Conservation (phyloP, 225 moss, liverwort and hornwort species). For the Ulota crispa region DNA sequence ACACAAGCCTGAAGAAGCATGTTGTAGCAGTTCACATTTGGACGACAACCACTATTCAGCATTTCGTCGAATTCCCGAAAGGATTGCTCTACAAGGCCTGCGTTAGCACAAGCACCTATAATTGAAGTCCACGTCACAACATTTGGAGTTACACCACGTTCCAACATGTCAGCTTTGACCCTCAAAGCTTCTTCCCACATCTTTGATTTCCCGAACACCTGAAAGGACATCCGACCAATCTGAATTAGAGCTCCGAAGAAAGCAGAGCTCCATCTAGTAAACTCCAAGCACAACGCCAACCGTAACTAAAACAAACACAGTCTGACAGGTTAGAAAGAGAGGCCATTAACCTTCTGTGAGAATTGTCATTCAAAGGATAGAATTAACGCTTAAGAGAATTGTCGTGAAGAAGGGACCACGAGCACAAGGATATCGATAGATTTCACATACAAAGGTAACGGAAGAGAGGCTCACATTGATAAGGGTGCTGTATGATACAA, state of each 20-base stretch:
- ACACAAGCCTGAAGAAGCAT: constrained; percentile 91
- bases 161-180: constrained; percentile 80
- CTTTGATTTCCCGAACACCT: constrained; percentile 88
- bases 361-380: constrained; percentile 5
- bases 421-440: not conserved
- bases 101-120: constrained; percentile 81
- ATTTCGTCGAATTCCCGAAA: constrained; percentile 85
- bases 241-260: constrained; percentile 17
- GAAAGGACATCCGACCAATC: constrained; percentile 29
- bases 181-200: constrained; percentile 82
- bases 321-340: not conserved
- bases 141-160: constrained; percentile 68
- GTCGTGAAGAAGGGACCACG: constrained; percentile 4
- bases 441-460: constrained; percentile 1
- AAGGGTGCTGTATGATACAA: constrained; percentile 62
- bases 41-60: constrained; percentile 74
- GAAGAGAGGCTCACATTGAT: constrained; percentile 47
- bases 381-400: not conserved
- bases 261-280: constrained; percentile 16
- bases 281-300: constrained; percentile 16
- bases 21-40: constrained; percentile 88
- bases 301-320: not conserved
- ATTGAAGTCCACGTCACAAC: constrained; percentile 96
- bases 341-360: not conserved
- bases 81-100: constrained; percentile 82